Evolutionary conservation across 2,329 filamentous ascomycete species (phyloP), one percentile per base, ranked within the genome.

Genomic region (Claviceps africana): DNA sequence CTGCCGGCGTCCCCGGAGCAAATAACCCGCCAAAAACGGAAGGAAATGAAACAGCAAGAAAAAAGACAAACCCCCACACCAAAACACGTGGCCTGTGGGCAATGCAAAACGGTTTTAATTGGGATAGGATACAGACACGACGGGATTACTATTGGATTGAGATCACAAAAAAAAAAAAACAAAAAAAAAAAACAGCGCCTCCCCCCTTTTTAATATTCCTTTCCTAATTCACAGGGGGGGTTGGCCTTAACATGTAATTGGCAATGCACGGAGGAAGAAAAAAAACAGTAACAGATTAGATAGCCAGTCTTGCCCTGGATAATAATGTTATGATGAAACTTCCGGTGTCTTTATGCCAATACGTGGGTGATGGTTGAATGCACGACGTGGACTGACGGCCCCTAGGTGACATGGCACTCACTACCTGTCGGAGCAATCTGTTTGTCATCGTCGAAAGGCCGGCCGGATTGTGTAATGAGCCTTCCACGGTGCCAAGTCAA

Each of bases 281-380:
- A 53, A 56, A 56, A 56, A 44, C 25, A 15, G 42, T 9, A 25
- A 44, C 9, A 17, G 6, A 10, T 7, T 44, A 44, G 22, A 13
- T 51, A 53, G 54, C 55, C 52, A 60, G 57, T 55, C 6, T 2
- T 7, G 9, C 53, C 45, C 56, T 60, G 55, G 56, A 48, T 55
- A 58, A 59, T 60, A 55, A 44, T 59, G 58, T 58, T 57, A 30
- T 35, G 46, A 37, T 37, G 35, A 37, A 17, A 37, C 2, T 5
- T 46, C 9, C n/a, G 4, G 37, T 33, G 51, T 48, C 49, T 54
- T 6, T 19, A 9, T 44, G 28, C 45, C 45, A 40, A 17, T n/a
- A n/a, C n/a, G n/a, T n/a, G n/a, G n/a, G n/a, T n/a, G n/a, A n/a
- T n/a, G n/a, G n/a, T n/a, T n/a, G n/a, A n/a, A n/a, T n/a, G n/a